These are phyloP conservation scores for Diplotaxis tenuifolia DNA, from an alignment of 345 rosid species.

Conservation along the genomic window DNA sequence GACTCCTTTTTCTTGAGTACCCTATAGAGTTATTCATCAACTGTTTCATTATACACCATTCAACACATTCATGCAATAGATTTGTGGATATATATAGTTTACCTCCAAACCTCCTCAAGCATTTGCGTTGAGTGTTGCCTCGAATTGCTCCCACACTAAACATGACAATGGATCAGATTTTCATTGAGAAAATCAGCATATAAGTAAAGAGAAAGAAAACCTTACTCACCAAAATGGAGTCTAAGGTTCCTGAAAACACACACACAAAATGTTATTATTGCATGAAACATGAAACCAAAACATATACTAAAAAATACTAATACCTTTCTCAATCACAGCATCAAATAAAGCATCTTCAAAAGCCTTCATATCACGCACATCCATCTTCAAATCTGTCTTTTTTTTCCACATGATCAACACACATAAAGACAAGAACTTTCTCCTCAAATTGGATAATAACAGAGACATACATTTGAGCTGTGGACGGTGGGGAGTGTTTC, in stretches of 20 bases:
- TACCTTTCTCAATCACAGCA: too few species aligned
- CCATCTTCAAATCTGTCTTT: too few species aligned
- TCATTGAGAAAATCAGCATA: background rate
- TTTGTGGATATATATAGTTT: constrained; percentile 9
- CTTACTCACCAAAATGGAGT: constrained; percentile 90
- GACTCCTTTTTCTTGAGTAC: constrained; percentile 92
- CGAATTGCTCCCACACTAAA: too few species aligned
- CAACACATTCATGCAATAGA: background rate
- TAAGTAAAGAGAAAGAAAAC: constrained; percentile 4
- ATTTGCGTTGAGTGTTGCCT: too few species aligned
- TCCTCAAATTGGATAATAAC: background rate
- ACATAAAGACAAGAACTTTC: background rate
- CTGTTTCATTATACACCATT: constrained; percentile 75
- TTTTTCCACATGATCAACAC: constrained; percentile 17
- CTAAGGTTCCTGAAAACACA: constrained; percentile 68
- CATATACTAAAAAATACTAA: background rate
- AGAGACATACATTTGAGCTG: constrained; percentile 58
- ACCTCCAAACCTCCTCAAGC: constrained; percentile 96
- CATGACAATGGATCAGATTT: constrained; percentile 2
- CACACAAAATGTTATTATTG: constrained; percentile 9
- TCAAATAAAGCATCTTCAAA: too few species aligned
- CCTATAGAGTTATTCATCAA: constrained; percentile 84
- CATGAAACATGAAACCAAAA: background rate
- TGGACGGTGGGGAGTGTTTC: constrained; percentile 53
- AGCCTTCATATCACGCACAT: too few species aligned